A percentile compares a stretch with the other conserved stretches of the same genome.
Conservation (phyloP, 169 alveolate genomes). For the Plasmodium blacklocki region DNA sequence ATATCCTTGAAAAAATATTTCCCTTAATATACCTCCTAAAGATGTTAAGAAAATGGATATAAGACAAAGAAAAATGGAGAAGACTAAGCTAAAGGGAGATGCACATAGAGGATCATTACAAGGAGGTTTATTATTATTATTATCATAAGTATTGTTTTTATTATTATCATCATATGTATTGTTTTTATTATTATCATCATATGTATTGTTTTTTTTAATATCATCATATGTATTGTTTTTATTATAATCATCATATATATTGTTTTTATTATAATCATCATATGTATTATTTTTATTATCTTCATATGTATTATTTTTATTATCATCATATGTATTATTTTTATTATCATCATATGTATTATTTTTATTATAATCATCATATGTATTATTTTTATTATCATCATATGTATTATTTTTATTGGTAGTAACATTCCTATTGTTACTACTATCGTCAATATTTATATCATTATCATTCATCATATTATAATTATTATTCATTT, state of each 20-base stretch:
- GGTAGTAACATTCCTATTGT: too few relatives aligned
- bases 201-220: not conserved
- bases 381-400: not conserved
- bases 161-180: too few relatives aligned
- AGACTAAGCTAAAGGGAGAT: conserved; percentile 26
- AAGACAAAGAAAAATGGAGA: conserved; percentile 46
- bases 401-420: too few relatives aligned
- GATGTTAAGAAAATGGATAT: conserved; percentile 64
- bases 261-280: not conserved
- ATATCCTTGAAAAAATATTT: conserved; percentile 65
- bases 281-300: too few relatives aligned
- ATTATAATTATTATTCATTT: too few relatives aligned
- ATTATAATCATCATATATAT: too few relatives aligned
- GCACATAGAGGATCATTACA: conserved; percentile 14
- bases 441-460: too few relatives aligned
- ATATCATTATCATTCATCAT: too few relatives aligned
- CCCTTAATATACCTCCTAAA: conserved; percentile 57
- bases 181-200: not conserved
- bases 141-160: too few relatives aligned
- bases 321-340: not conserved
- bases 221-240: not conserved
- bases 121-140: not conserved
- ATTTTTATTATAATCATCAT: too few relatives aligned
- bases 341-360: too few relatives aligned
- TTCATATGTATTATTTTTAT: too few relatives aligned